Base-by-base conservation (phyloP, 2,329 filamentous ascomycete species). In the Sphaerulina vaccinii region DNA sequence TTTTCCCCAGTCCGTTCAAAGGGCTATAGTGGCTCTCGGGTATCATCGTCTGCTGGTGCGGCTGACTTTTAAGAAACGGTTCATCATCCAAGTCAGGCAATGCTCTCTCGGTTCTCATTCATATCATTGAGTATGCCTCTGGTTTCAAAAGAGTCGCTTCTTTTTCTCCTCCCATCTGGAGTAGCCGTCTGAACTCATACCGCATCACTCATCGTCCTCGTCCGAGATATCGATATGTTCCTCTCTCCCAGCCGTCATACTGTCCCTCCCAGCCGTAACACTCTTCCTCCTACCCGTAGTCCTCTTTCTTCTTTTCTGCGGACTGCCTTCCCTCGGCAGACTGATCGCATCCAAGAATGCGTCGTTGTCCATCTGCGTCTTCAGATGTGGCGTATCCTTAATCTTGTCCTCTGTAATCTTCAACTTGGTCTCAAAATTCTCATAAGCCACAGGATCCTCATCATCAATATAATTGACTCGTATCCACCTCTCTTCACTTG, bases 401-500 rank as follows among this genome's bases (percentile, higher is more conserved):
- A 32, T 66, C 7, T 71, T 70, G 2, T 72, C 61, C 9, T 76
- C 69, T 36, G 74, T 64, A 43, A 83, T 75, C 58, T 88, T 85
- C 57, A 96, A 80, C 57, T 83, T 85, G 60, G 87, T 82, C 52
- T 85, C 79, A 69, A 90, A 96, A 24, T 84, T 79, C 23, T 82
- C 79, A 82, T 88, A 96, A 3, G 90, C 85, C 52, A 83, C 80
- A 57, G 84, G 79, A 49, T 84, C 73, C 74, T 93, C 86, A 69
- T 95, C 89, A 67, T 95, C 88, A 45, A 87, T 79, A 75, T 91
- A 96, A 55, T 83, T 78, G 69, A 96, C 80, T 55, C 79, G 81
- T 58, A 83, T 81, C 93, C 93, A 99, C 51, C 79, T 75, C 68
- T 99, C 92, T 46, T 84, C 81, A 73, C 95, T 88, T 37, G 95